Conservation (phyloP, 208 protist genomes). For the Leishmania guyanensis region DNA sequence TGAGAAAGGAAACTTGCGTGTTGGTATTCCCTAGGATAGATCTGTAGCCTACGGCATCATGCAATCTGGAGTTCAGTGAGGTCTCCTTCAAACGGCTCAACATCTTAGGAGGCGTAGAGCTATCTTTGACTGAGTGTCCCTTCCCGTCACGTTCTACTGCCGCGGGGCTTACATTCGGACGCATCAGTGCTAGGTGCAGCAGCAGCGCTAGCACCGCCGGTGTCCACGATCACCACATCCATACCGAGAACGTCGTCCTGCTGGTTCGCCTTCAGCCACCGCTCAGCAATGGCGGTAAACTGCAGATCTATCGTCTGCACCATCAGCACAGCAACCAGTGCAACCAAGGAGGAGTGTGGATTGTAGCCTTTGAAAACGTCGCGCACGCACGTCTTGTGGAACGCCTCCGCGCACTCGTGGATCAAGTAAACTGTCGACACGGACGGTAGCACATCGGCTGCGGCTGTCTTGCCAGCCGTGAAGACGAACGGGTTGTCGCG, state of each 20-base stretch:
- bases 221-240: not conserved
- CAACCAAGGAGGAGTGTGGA: constrained; percentile 53
- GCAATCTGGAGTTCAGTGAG: not conserved
- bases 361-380: constrained; percentile 31
- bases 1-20: not conserved
- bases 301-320: constrained; percentile 58
- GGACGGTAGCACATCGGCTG: constrained; percentile 58
- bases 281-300: constrained; percentile 38
- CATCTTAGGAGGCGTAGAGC: not conserved
- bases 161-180: not conserved
- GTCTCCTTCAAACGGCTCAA: not conserved
- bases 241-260: not conserved
- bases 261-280: constrained; percentile 29
- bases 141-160: not conserved
- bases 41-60: not conserved
- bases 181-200: not conserved
- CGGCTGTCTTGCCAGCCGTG: constrained; percentile 46
- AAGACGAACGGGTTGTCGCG: constrained; percentile 45
- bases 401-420: constrained; percentile 34
- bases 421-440: constrained; percentile 60
- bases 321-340: constrained; percentile 48
- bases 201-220: not conserved
- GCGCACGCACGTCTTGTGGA: constrained; percentile 44
- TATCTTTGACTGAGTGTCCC: not conserved
- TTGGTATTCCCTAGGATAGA: not conserved